These are phyloP conservation scores for Aureobasidium musti DNA, from an alignment of 2,329 filamentous ascomycete species.

Conservation along the genomic window DNA sequence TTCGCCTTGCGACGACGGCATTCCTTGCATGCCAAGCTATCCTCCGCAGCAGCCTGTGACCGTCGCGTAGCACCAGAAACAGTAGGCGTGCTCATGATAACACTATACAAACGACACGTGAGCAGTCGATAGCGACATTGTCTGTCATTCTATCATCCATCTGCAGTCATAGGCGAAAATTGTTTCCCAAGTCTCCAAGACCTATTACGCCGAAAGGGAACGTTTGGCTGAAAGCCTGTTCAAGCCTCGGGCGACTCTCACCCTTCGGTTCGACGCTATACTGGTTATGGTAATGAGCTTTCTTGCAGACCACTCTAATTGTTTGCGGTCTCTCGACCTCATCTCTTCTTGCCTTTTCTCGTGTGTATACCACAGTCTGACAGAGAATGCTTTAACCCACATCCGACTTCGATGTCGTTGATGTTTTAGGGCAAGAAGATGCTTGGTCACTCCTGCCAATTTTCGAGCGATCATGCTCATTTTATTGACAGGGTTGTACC, in stretches of 20 bases:
- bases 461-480: neutral
- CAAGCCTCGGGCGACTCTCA: constrained; percentile 22
- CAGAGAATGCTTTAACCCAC: neutral
- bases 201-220: constrained; percentile 16
- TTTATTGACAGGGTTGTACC: neutral
- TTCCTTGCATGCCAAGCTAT: constrained; percentile 28
- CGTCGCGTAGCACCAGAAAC: constrained; percentile 16
- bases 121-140: constrained; percentile 18
- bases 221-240: constrained; percentile 9
- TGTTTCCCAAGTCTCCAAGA: neutral
- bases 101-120: constrained; percentile 7
- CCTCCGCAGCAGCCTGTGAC: constrained; percentile 24
- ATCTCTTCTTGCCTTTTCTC: neutral
- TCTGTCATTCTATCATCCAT: constrained; percentile 17
- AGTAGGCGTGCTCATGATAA: constrained; percentile 19
- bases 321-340: neutral
- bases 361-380: neutral
- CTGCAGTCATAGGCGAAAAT: constrained; percentile 6
- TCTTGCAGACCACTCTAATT: neutral
- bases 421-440: neutral
- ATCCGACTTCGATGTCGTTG: neutral
- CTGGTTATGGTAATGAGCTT: neutral
- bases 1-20: constrained; percentile 27
- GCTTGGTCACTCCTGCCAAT: neutral
- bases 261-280: neutral